These are phyloP conservation scores for Aspergillus heteromorphus DNA, from an alignment of 495 filamentous ascomycete species.

Conservation along the genomic window DNA sequence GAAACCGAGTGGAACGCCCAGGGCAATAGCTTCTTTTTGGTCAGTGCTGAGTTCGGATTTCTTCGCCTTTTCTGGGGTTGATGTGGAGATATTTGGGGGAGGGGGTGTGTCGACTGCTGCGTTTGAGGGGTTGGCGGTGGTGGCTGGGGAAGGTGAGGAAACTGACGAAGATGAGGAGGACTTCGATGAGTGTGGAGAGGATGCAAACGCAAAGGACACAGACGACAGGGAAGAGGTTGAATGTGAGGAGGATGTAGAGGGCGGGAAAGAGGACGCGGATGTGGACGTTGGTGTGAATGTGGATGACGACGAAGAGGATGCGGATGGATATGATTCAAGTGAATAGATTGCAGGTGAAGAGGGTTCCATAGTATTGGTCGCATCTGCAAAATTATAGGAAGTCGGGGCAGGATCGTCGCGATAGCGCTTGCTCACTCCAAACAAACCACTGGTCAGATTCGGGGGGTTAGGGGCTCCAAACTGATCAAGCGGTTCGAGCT, in stretches of 20 bases:
- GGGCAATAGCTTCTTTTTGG: neutral
- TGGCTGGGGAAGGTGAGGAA: too few species aligned
- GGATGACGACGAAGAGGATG: neutral
- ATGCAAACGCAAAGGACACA: too few species aligned
- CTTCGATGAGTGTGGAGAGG: too few species aligned
- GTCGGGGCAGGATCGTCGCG: slow-evolving; percentile 9
- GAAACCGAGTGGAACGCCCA: slow-evolving; percentile 2
- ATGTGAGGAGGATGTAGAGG: too few species aligned
- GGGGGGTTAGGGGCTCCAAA: slow-evolving; percentile 2
- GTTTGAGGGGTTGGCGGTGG: neutral
- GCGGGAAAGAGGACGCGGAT: too few species aligned
- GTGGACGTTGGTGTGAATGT: too few species aligned
- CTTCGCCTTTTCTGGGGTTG: neutral
- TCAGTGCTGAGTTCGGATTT: neutral
- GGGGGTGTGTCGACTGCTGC: neutral
- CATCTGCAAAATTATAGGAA: slow-evolving; percentile 9
- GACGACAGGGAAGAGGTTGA: too few species aligned
- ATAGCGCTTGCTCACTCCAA: slow-evolving; percentile 13
- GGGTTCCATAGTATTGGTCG: neutral
- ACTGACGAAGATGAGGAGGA: too few species aligned
- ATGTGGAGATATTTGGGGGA: neutral
- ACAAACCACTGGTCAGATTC: slow-evolving; percentile 10
- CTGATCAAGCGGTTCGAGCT: slow-evolving; percentile 2
- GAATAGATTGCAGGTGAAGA: neutral
- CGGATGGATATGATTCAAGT: neutral